phyloP scores from a whole-genome alignment of 305 asterid genomes.

The Fraxinus xanthoxyloides region DNA sequence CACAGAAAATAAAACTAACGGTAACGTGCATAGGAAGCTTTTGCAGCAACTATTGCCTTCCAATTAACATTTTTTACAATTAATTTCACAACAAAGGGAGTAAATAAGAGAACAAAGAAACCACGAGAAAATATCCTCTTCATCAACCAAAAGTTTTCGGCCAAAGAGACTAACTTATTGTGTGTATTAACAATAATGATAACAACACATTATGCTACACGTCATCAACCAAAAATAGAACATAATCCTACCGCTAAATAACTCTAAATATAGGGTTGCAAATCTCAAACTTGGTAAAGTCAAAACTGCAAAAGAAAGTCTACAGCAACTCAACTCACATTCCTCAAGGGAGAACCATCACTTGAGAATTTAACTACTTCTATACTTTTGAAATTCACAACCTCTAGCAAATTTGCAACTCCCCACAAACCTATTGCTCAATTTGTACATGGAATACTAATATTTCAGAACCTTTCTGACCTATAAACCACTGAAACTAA shows the following conservation, averaged over 20 bases:
- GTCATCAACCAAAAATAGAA: neutral
- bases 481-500: slow-evolving; percentile 21
- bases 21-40: neutral
- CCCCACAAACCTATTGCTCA: slow-evolving; percentile 39
- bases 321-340: slow-evolving; percentile 25
- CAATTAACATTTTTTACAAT: neutral
- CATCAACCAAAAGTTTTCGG: neutral
- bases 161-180: neutral
- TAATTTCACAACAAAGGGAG: neutral
- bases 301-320: neutral
- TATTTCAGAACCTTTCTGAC: slow-evolving; percentile 14
- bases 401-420: slow-evolving; percentile 23
- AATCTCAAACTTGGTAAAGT: neutral
- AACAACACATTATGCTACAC: neutral
- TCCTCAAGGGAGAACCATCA: slow-evolving; percentile 13
- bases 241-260: neutral
- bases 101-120: neutral
- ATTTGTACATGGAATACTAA: slow-evolving; percentile 32
- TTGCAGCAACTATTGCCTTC: neutral
- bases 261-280: slow-evolving; percentile 5
- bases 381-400: slow-evolving; percentile 26
- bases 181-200: neutral
- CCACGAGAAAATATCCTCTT: neutral
- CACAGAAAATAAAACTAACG: neutral
- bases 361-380: slow-evolving; percentile 23